These are phyloP conservation scores for Lasiosphaeria miniovina DNA, from an alignment of 495 filamentous ascomycete genomes.

Conservation along the genomic window DNA sequence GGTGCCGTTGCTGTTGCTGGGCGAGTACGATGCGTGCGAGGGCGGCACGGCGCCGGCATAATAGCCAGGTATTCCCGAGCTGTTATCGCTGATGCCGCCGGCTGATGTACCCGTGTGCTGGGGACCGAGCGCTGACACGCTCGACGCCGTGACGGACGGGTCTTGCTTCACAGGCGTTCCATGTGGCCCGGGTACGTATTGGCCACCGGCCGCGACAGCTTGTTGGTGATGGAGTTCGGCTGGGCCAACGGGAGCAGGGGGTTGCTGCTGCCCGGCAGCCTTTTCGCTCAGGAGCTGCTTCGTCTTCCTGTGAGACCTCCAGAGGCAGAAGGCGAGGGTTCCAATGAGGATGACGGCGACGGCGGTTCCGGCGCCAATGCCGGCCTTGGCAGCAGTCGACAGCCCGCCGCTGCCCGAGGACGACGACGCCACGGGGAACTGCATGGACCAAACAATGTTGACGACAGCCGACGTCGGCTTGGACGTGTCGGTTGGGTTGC, in stretches of 20 bases:
- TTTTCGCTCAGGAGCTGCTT: conserved; percentile 13
- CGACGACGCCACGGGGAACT: conserved; percentile 16
- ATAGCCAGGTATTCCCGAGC: conserved; percentile 7
- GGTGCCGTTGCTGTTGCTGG: conserved; percentile 6
- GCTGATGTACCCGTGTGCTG: conserved; percentile 20
- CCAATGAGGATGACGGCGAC: conserved; percentile 21
- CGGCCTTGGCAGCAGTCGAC: conserved; percentile 26
- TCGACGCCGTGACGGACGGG: neutral
- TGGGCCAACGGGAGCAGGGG: neutral
- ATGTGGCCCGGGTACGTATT: conserved; percentile 1
- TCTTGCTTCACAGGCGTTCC: neutral
- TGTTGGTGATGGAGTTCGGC: conserved; percentile 1
- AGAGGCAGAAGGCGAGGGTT: conserved; percentile 18
- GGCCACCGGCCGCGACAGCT: conserved; percentile 1
- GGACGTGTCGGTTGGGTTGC: conserved; percentile 9
- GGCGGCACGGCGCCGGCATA: neutral
- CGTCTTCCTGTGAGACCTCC: conserved; percentile 21
- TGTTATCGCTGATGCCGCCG: conserved; percentile 18
- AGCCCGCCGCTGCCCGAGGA: conserved; percentile 12
- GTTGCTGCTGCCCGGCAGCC: neutral
- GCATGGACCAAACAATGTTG: conserved; percentile 31
- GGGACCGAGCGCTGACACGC: conserved; percentile 5
- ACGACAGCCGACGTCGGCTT: conserved; percentile 28
- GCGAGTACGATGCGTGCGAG: neutral
- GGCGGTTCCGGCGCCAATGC: conserved; percentile 27